Conservation (phyloP, 208 protist genomes). For the Trypanosoma cruzi region DNA sequence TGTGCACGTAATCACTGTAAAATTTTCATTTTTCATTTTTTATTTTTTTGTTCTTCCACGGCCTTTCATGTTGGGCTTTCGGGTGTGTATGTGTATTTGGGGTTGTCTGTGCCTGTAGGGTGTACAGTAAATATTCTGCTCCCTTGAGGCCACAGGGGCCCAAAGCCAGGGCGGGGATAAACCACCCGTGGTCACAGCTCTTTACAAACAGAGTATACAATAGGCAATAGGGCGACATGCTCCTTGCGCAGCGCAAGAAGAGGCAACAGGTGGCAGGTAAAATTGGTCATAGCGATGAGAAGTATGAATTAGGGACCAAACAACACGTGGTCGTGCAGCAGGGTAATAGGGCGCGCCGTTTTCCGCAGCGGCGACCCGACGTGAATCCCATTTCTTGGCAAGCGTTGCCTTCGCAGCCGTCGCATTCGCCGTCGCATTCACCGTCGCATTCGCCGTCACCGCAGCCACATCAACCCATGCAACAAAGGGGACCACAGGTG, state of each 20-base stretch:
- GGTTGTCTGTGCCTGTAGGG: background rate
- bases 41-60: background rate
- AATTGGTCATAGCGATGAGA: conserved; percentile 82
- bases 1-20: background rate
- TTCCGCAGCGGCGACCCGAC: background rate
- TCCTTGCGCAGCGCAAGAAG: conserved; percentile 54
- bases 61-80: background rate
- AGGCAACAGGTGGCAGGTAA: conserved; percentile 73
- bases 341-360: background rate
- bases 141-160: background rate
- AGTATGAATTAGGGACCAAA: conserved; percentile 63
- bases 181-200: too few species aligned
- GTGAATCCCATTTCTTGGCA: conserved; percentile 8
- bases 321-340: conserved; percentile 11
- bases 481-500: background rate
- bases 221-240: conserved; percentile 28
- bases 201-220: too few species aligned
- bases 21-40: background rate
- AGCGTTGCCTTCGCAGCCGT: background rate
- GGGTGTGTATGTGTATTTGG: too few species aligned
- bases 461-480: conserved; percentile 18
- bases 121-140: background rate
- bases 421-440: conserved; percentile 20
- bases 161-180: too few species aligned
- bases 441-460: background rate